Evolutionary conservation across 768 basidiomycete species (phyloP).

Genomic region (Flagelloscypha sp.): DNA sequence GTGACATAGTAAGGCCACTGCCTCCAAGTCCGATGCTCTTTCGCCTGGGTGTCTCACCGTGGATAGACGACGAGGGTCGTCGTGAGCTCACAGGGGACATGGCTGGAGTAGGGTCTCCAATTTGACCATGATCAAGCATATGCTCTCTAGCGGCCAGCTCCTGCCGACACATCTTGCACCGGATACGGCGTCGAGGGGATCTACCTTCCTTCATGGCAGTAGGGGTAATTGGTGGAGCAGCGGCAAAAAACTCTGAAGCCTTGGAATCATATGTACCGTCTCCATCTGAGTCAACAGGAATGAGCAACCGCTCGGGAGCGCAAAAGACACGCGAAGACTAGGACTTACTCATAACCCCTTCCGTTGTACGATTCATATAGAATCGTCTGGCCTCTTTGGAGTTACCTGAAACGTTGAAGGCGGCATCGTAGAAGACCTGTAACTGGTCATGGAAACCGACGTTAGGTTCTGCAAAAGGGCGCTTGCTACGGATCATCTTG

Average conservation of each 20-base stretch:
- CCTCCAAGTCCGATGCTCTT: too few relatives aligned
- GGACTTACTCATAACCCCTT: constrained; percentile 70
- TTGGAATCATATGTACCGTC: constrained; percentile 80
- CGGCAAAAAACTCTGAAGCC: too few relatives aligned
- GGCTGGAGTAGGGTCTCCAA: constrained; percentile 60
- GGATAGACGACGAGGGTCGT: constrained; percentile 25
- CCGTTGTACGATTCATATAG: constrained; percentile 70
- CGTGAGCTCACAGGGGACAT: constrained; percentile 38
- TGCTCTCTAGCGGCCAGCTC: constrained; percentile 88
- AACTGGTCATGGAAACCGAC: constrained; percentile 75
- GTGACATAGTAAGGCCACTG: constrained; percentile 10
- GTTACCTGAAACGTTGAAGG: constrained; percentile 54
- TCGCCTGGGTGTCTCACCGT: too few relatives aligned
- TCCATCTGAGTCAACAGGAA: constrained; percentile 43
- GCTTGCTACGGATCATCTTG: constrained; percentile 52
- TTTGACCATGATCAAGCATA: constrained; percentile 84
- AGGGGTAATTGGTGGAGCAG: constrained; percentile 55
- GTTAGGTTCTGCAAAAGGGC: constrained; percentile 71
- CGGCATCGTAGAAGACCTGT: constrained; percentile 66
- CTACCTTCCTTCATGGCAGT: constrained; percentile 34
- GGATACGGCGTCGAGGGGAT: constrained; percentile 55
- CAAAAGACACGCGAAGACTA: constrained; percentile 5
- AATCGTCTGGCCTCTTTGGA: constrained; percentile 73
- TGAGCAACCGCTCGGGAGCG: not conserved
- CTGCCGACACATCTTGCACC: constrained; percentile 89